Base-by-base conservation (phyloP, 192 early-diverging fungal species). In the Linnemannia hyalina region DNA sequence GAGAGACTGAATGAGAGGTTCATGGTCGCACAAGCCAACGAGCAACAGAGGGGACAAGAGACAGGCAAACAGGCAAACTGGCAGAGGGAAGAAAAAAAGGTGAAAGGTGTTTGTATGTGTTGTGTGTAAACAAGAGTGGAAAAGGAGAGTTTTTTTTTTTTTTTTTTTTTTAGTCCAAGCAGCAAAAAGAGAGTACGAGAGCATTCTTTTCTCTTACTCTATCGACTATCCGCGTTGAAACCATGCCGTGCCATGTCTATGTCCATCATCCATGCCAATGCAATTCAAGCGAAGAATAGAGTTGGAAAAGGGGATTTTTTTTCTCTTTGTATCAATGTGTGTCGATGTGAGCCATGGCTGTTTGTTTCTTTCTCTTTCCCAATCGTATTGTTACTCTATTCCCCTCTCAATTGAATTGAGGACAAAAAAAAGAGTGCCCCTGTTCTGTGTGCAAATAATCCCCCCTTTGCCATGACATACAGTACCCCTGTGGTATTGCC, bases 21-120 rank as follows among this genome's bases (percentile, higher is more conserved):
- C 60, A 65, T 65, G 60, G 60, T 65, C 60, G 60, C 60, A 65
- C 60, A 65, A 65, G 60, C 60, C 60, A 65, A 65, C 60, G 60
- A 65, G 8, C 23, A 23, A 65, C 26, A 26, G 29, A n/a, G n/a
- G 35, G 16, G 49, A 52, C 49, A 52, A 52, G 49, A 52, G 49
- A 22, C 49, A 52, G 18, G 22, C 38, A 40, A 3, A 40, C 38
- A 40, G 38, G 38, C 38, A 40, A 40, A 40, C 20, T 22, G 49
- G 49, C 49, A 65, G 29, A 65, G 60, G 32, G 54, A 57, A 6
- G 6, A 22, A 7, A 60, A 23, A 65, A 23, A 35, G 35, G 35
- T 35, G 1, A 35, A 35, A n/a, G n/a, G 26, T 65, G 60, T 29
- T 26, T 26, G 60, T 52, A 0, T 52, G 49, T 52, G 49, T 52